Conservation (phyloP, 164 flowering plant species). For the Annona squamosa region DNA sequence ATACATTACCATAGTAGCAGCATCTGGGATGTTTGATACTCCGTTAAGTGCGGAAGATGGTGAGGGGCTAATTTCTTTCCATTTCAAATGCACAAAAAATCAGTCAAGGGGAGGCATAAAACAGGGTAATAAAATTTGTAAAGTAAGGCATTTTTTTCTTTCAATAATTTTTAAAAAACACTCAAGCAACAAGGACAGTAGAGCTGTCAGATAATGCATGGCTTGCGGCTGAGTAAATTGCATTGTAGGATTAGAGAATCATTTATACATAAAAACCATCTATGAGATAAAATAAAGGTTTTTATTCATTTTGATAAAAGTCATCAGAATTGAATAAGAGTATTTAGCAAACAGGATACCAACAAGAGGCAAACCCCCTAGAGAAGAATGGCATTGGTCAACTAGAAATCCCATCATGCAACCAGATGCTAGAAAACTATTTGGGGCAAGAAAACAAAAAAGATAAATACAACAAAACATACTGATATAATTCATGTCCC, state of each 20-base stretch:
- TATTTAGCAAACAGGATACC: too few species aligned
- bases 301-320: too few species aligned
- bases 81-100: background rate
- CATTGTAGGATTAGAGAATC: too few species aligned
- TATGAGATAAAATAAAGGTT: too few species aligned
- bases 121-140: too few species aligned
- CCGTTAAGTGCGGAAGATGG: constrained; percentile 18
- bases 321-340: too few species aligned
- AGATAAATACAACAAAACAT: background rate
- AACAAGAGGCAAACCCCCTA: too few species aligned
- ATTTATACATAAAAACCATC: too few species aligned
- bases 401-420: background rate
- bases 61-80: background rate
- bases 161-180: too few species aligned
- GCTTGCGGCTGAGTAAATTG: too few species aligned
- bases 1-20: constrained; percentile 17
- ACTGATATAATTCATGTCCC: background rate
- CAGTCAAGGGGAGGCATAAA: background rate
- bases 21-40: constrained; percentile 14
- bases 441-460: background rate
- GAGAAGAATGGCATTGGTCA: background rate
- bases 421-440: background rate
- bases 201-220: too few species aligned
- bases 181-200: background rate
- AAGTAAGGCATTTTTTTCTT: background rate